Conservation (phyloP, 2,329 filamentous ascomycete species). For the Chaetomium strumarium region DNA sequence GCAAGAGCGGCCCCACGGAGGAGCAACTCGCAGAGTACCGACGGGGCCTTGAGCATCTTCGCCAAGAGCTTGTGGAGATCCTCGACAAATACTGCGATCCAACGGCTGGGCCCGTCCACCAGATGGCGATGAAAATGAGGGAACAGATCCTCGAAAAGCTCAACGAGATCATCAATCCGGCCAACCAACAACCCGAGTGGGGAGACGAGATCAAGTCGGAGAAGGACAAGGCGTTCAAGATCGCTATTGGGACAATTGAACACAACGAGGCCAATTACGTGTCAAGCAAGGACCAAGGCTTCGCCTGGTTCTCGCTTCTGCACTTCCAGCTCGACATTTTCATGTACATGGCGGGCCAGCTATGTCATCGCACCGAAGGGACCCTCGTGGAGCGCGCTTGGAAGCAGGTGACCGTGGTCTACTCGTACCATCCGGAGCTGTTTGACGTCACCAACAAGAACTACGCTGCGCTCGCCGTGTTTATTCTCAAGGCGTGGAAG, state of each 20-base stretch:
- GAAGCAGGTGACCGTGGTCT: slow-evolving; percentile 41
- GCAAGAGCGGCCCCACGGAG: slow-evolving; percentile 23
- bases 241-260: slow-evolving; percentile 45
- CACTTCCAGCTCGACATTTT: slow-evolving; percentile 54
- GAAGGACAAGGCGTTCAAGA: slow-evolving; percentile 51
- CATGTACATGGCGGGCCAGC: slow-evolving; percentile 48
- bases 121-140: slow-evolving; percentile 43
- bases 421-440: slow-evolving; percentile 45
- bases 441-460: slow-evolving; percentile 41
- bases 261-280: slow-evolving; percentile 42
- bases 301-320: slow-evolving; percentile 49
- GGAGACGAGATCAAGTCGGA: slow-evolving; percentile 43
- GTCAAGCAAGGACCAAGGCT: slow-evolving; percentile 39
- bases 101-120: slow-evolving; percentile 47
- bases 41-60: slow-evolving; percentile 37
- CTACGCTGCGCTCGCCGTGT: slow-evolving; percentile 40
- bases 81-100: slow-evolving; percentile 47
- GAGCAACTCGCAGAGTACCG: slow-evolving; percentile 39
- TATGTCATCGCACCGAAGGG: slow-evolving; percentile 44
- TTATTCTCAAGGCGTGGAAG: slow-evolving; percentile 48
- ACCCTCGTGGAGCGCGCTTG: slow-evolving; percentile 49
- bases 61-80: slow-evolving; percentile 38
- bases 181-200: slow-evolving; percentile 43
- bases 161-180: slow-evolving; percentile 41
- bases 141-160: slow-evolving; percentile 46